phyloP scores from a whole-genome alignment of 495 filamentous ascomycete genomes.

The Sphaerosporella brunnea region DNA sequence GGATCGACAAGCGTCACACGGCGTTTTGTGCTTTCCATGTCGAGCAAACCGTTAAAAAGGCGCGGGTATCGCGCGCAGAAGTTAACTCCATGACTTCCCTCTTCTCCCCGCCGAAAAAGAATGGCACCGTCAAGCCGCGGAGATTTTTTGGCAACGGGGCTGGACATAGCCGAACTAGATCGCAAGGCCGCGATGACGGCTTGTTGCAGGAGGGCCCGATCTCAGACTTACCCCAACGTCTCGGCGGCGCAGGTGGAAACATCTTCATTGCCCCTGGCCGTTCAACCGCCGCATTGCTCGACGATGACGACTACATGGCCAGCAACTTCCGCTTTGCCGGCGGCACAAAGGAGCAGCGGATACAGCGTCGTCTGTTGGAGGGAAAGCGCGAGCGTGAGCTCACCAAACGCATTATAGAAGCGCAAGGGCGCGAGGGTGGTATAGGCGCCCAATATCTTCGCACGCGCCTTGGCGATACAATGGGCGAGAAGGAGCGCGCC shows the following conservation, averaged over 20 bases:
- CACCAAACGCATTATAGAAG: slow-evolving; percentile 40
- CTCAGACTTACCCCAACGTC: slow-evolving; percentile 18
- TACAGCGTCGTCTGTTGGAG: slow-evolving; percentile 49
- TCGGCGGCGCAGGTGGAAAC: slow-evolving; percentile 25
- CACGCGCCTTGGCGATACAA: slow-evolving; percentile 10
- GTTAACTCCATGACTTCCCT: slow-evolving; percentile 44
- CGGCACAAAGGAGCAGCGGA: slow-evolving; percentile 41
- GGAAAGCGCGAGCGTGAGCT: slow-evolving; percentile 70
- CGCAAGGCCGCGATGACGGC: slow-evolving; percentile 17
- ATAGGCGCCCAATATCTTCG: slow-evolving; percentile 34
- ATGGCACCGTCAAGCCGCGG: slow-evolving; percentile 34
- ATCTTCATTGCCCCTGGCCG: slow-evolving; percentile 26
- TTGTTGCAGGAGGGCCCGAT: slow-evolving; percentile 19
- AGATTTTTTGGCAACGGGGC: slow-evolving; percentile 33
- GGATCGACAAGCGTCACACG: slow-evolving; percentile 75
- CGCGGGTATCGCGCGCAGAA: slow-evolving; percentile 55
- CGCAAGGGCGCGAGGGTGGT: slow-evolving; percentile 30
- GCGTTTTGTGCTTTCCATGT: slow-evolving; percentile 90
- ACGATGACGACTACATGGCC: slow-evolving; percentile 45
- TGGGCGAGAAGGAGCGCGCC: slow-evolving; percentile 7
- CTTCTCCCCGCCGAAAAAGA: slow-evolving; percentile 26
- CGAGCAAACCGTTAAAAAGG: slow-evolving; percentile 55
- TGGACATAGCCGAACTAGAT: slow-evolving; percentile 18
- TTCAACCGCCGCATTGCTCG: slow-evolving; percentile 47
- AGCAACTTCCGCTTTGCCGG: slow-evolving; percentile 38